Conservation (phyloP, 176 grass and related monocot species). For the Rhynchospora breviuscula region DNA sequence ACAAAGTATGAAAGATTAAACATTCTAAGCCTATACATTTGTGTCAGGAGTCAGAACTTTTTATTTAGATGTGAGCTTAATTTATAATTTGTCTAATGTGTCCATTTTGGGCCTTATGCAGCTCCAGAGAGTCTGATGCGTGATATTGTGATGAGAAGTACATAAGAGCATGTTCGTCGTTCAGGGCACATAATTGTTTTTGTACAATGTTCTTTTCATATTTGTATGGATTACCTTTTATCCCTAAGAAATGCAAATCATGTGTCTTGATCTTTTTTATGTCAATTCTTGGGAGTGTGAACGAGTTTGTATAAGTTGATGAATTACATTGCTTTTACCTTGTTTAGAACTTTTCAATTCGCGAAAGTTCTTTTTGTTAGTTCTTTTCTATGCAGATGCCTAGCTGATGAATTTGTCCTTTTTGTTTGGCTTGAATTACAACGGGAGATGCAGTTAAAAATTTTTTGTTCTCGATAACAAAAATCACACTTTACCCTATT, state of each 20-base stretch:
- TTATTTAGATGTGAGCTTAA: slow-evolving; percentile 2
- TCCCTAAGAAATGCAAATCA: not conserved
- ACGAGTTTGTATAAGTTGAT: not conserved
- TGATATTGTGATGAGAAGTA: slow-evolving; percentile 68
- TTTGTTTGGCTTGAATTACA: not conserved
- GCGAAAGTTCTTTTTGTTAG: not conserved
- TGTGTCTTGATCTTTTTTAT: not conserved
- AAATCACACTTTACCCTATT: not conserved
- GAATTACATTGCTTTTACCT: not conserved
- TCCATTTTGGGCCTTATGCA: slow-evolving; percentile 27
- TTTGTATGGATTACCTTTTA: not conserved
- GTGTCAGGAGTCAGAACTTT: not conserved
- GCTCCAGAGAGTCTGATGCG: slow-evolving; percentile 71
- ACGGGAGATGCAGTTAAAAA: no score
- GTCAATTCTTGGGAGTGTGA: not conserved
- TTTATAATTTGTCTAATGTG: not conserved
- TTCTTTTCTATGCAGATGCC: not conserved
- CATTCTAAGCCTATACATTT: not conserved
- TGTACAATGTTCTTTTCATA: no score
- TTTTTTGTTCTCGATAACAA: no score
- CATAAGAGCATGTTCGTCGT: slow-evolving; percentile 27
- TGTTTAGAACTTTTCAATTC: not conserved
- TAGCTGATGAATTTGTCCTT: not conserved
- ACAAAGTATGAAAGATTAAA: not conserved
- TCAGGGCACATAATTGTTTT: not conserved